phyloP scores from a whole-genome alignment of 768 basidiomycete species.

The Boletus rufocinnamomeus region DNA sequence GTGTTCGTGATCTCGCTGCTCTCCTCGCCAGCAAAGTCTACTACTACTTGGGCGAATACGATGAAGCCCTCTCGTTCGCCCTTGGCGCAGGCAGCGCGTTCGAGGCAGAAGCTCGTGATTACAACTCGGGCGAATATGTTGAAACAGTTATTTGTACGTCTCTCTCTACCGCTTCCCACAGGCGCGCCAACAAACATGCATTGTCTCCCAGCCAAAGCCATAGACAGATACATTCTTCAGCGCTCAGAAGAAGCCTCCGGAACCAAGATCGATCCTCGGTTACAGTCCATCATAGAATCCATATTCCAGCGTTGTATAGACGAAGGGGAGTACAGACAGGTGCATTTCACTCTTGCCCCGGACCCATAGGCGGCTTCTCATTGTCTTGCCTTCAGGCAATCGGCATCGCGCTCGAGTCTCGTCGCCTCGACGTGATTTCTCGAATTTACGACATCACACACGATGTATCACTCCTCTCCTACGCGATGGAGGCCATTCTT shows the following conservation, averaged over 20 bases:
- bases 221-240: constrained; percentile 86
- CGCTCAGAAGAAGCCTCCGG: constrained; percentile 56
- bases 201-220: constrained; percentile 77
- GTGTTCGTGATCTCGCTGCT: constrained; percentile 81
- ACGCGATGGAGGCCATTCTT: constrained; percentile 90
- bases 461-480: constrained; percentile 80
- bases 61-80: constrained; percentile 94
- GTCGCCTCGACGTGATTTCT: constrained; percentile 82
- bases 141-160: constrained; percentile 92
- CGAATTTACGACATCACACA: constrained; percentile 70
- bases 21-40: constrained; percentile 97
- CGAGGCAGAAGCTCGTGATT: constrained; percentile 63
- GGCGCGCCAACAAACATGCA: background rate
- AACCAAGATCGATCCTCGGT: constrained; percentile 73
- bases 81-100: constrained; percentile 89
- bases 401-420: constrained; percentile 92
- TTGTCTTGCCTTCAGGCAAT: constrained; percentile 60
- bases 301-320: constrained; percentile 85
- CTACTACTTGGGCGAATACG: constrained; percentile 93
- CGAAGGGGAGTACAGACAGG: constrained; percentile 92
- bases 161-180: constrained; percentile 21
- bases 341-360: constrained; percentile 31
- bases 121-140: constrained; percentile 80
- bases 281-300: constrained; percentile 83
- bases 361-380: constrained; percentile 11